Evolutionary conservation across 2,329 filamentous ascomycete species (phyloP), one percentile per base, ranked within the genome.

Genomic region (Nemania sp.): DNA sequence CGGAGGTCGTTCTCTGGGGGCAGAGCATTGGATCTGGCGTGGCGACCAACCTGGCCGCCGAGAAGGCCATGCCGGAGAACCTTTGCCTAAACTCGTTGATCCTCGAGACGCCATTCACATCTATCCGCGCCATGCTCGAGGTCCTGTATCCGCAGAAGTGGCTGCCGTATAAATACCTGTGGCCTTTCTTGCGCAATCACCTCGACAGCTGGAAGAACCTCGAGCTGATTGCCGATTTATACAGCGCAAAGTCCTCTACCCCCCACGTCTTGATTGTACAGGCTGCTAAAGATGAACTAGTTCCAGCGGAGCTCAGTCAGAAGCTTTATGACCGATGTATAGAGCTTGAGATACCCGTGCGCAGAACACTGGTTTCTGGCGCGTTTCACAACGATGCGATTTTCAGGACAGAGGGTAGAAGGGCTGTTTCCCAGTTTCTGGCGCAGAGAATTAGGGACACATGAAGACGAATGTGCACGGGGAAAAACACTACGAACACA

Each of bases 81-180:
- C 77, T 79, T 55, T 69, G 71, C 37, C 72, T 81, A 37, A 64
- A 76, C 47, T 77, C 82, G 1, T 63, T 94, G 52, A 79, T 94
- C 11, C 79, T 94, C 1, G 90, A 94, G 71, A 92, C 90, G 0
- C 90, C 90, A 0, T 92, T 92, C 64, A 83, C 87, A 0, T 90
- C 86, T 45, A 83, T 91, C 57, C 81, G 83, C 59, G 83, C 83
- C 17, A 92, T 94, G 89, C 78, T 94, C 5, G 77, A 83, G 43
- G 86, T 84, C 1, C 74, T 94, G 2, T 94, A 93, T 69, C 90
- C 90, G 1, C 89, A 92, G 67, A 90, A 84, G 67, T 93, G 90
- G 89, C 77, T 93, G 6, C 90, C 90, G 0, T 94, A 94, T 72
- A 83, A 84, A 48, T 87, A 93, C 71, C 79, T 94, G 0, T 86